Evolutionary conservation across 257 asterid species (phyloP), one percentile per base, ranked within the genome.

Genomic region (Anisodus tanguticus): DNA sequence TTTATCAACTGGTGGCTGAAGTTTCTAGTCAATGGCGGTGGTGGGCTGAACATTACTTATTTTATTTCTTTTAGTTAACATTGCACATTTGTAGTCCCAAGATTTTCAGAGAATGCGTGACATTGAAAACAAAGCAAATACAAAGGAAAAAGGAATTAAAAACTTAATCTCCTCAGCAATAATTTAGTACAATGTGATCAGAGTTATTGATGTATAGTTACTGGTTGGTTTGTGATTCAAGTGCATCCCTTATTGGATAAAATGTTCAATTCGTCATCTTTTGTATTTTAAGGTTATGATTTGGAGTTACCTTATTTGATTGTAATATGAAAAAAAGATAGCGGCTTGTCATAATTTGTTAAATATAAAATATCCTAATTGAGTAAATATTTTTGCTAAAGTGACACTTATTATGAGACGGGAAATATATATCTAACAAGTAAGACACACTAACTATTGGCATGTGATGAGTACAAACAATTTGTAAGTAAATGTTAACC

Each of bases 21-120:
- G n/a, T 10, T 47, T 71, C 39, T 71, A 43, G 57, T 71, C 5
- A 2, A n/a, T 71, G 37, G 2, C 6, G 16, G 16, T 62, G 62
- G 62, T 57, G 69, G 69, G 6, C 39, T 62, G 8, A 71, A 45
- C 79, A n/a, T 45, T 67, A 13, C 19, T 35, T 19, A 5, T n/a
- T 71, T 49, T 16, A 64, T 35, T 26, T 26, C 17, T 31, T 26
- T 31, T 64, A 64, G 45, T 31, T 66, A 66, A 68, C 0, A 39
- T 68, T 68, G 51, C 76, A 68, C 53, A 39, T 68, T 68, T 68
- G 12, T 15, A 37, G 51, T 68, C 76, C 76, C 76, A 37, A 68
- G 4, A 67, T 12, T 35, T 35, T 67, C 74, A 68, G 76, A 68
- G 76, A 35, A 67, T 37, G 76, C 76, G 51, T 67, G 22, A 67